Percentiles rank a stretch among this genome's conserved stretches.
Evolutionary conservation across 2,329 filamentous ascomycete genomes (phyloP).

Genomic region (Nemania serpens): DNA sequence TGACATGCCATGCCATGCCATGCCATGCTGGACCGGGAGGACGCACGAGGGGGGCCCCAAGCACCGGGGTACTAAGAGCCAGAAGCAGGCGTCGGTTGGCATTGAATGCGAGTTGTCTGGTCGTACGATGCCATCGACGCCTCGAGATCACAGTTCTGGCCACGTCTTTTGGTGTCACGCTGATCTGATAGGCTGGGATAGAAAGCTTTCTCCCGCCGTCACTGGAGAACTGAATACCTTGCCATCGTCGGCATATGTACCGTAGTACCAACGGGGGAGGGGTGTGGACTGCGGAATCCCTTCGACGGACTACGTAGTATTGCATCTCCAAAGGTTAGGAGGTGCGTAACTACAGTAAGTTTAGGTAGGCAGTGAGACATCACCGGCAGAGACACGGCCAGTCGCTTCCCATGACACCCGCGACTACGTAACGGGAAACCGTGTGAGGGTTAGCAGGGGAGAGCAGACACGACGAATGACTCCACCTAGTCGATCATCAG

Average conservation of each 20-base stretch:
- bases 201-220: neutral
- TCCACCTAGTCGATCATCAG: neutral
- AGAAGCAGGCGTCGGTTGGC: neutral
- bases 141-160: neutral
- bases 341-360: too few species aligned
- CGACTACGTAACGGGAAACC: neutral
- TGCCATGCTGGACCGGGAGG: too few species aligned
- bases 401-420: too few species aligned
- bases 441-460: neutral
- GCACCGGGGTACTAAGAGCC: too few species aligned
- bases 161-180: slow-evolving; percentile 7
- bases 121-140: neutral
- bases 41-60: too few species aligned
- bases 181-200: neutral
- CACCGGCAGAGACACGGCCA: neutral
- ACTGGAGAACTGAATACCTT: neutral
- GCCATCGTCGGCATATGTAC: neutral
- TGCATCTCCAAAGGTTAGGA: too few species aligned
- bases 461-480: neutral
- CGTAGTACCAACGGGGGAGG: slow-evolving; percentile 2
- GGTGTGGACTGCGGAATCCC: neutral
- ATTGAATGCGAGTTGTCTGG: slow-evolving; percentile 3
- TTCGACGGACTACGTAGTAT: too few species aligned
- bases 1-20: too few species aligned
- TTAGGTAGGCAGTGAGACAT: neutral